Base-by-base conservation (phyloP, 129 eudicot species). In the Calendula officinalis region DNA sequence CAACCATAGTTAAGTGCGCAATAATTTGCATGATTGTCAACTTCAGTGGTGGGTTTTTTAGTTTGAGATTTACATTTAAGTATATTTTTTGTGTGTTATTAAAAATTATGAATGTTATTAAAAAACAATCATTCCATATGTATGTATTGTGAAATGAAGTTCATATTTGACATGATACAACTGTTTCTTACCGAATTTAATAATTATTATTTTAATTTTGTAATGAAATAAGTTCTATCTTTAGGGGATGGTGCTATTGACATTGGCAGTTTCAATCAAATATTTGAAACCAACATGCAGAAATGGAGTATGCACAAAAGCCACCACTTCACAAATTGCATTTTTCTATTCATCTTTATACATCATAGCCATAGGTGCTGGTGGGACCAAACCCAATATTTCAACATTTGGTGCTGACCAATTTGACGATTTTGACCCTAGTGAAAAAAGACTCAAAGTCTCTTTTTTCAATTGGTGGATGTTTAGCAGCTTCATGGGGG, bases 381-480 rank as follows among this genome's bases (percentile, higher is more conserved):
- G 98, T 11, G 96, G 98, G 36, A 85, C 96, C 41, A 92, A 92
- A 73, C 98, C 98, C 32, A 92, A 92, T 72, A 88, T 92, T 36
- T 92, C 98, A 45, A 92, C 98, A 3, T 85, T 92, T 67, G 98
- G 98, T 42, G 98, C 98, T 8, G 98, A 92, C 75, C 98, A 92
- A 45, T 92, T 92, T 58, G 98, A 92, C 7, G 98, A 88, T 60
- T 82, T 85, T 27, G 67, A 92, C 56, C 95, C 96, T 13, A 37
- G 71, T 44, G 98, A 92, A 69, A 92, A 88, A 58, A 72, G 76
- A 53, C 85, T 83, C 14, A 92, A 88, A 62, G 87, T 58, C 10
- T 88, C 96, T 9, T 92, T 92, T 72, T 92, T 92, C 70, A 92
- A 92, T 40, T 92, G 98, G 98, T 92, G 98, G 98, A 88, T 88